These are phyloP conservation scores for Colletotrichum karsti DNA, from an alignment of 2,329 filamentous ascomycete species.

Conservation along the genomic window DNA sequence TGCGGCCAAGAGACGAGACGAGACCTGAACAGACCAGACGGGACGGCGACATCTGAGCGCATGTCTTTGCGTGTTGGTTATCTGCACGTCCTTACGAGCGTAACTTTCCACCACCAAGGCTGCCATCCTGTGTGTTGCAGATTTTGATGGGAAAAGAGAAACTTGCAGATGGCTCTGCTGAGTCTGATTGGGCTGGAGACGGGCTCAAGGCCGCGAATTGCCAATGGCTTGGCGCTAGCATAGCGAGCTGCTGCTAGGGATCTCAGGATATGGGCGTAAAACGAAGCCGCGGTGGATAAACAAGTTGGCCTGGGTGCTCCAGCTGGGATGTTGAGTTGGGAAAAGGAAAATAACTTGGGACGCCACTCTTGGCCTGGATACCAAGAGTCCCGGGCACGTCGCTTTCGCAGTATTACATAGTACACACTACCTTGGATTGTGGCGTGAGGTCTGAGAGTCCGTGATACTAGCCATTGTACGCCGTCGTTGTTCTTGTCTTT, in stretches of 20 bases:
- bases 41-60: not conserved
- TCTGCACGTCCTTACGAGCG: not conserved
- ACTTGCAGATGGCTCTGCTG: not conserved
- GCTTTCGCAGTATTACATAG: not conserved
- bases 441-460: not conserved
- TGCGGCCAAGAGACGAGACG: not conserved
- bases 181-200: conserved; percentile 6
- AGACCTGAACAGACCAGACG: conserved; percentile 5
- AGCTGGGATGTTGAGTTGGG: too few species aligned
- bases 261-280: not conserved
- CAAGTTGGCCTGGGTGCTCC: not conserved
- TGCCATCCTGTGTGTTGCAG: conserved; percentile 15
- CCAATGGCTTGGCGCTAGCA: conserved; percentile 23
- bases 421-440: too few species aligned
- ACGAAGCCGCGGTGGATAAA: not conserved
- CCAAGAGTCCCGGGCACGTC: not conserved
- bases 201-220: conserved; percentile 9
- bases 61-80: not conserved
- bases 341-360: not conserved
- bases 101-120: not conserved
- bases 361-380: not conserved
- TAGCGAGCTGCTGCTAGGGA: not conserved
- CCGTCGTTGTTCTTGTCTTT: too few species aligned
- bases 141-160: conserved; percentile 4
- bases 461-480: not conserved